Conservation (phyloP, 2,329 filamentous ascomycete genomes). For the Trichoderma aggressivum region DNA sequence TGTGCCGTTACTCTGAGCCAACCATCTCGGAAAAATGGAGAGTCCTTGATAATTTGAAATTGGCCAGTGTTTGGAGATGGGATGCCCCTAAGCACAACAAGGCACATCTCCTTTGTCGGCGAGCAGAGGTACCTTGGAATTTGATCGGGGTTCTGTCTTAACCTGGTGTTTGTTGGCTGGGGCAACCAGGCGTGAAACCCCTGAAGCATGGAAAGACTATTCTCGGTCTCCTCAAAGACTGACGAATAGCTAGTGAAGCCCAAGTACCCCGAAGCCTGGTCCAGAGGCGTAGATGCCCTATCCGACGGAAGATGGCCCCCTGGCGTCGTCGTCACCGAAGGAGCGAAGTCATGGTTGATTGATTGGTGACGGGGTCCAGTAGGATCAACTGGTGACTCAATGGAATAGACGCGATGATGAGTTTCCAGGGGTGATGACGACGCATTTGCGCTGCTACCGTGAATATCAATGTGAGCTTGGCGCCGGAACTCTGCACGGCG, state of each 20-base stretch:
- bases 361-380: neutral
- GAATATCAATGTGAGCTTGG: neutral
- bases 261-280: conserved; percentile 37
- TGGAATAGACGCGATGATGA: neutral
- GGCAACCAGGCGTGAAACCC: conserved; percentile 21
- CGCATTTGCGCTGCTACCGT: neutral
- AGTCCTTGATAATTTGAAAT: conserved; percentile 17
- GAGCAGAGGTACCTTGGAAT: conserved; percentile 24
- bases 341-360: neutral
- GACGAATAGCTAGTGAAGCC: conserved; percentile 44
- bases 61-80: conserved; percentile 28
- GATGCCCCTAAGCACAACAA: conserved; percentile 37
- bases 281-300: conserved; percentile 2
- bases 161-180: neutral
- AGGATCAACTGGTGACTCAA: neutral
- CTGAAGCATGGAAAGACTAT: conserved; percentile 36
- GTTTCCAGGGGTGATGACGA: neutral
- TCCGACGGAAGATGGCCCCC: neutral
- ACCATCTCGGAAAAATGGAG: conserved; percentile 24
- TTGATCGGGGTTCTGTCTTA: neutral
- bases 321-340: conserved; percentile 3
- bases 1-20: conserved; percentile 33
- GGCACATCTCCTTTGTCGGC: conserved; percentile 35
- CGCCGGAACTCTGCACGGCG: conserved; percentile 11
- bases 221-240: conserved; percentile 42